A percentile compares a stretch with the other conserved stretches of the same genome.
These are phyloP conservation scores for Fusarium piperis DNA, from an alignment of 2,329 filamentous ascomycete genomes.

Conservation along the genomic window DNA sequence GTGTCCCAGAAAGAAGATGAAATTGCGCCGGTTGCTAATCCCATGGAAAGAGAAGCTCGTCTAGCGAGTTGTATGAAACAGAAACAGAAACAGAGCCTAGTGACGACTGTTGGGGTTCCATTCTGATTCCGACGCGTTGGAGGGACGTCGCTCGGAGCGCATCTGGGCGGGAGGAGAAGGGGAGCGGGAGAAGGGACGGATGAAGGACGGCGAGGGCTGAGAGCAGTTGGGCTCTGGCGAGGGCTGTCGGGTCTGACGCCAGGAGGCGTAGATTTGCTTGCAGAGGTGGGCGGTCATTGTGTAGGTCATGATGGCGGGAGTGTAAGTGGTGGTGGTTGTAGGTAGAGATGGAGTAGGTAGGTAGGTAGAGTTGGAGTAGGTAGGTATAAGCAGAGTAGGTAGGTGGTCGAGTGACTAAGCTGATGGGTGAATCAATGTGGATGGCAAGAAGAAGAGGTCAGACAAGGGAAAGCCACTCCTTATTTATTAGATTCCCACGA, in stretches of 20 bases:
- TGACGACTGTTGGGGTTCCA: conserved; percentile 36
- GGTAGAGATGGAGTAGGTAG: no score
- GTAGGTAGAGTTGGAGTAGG: no score
- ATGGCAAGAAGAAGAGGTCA: not conserved
- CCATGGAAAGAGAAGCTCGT: not conserved
- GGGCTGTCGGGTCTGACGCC: conserved; percentile 60
- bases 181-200: conserved; percentile 40
- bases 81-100: conserved; percentile 1
- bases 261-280: conserved; percentile 69
- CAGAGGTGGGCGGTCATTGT: conserved; percentile 70
- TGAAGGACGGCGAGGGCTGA: conserved; percentile 38
- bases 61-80: not conserved
- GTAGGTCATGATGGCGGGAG: conserved; percentile 60
- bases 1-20: not conserved
- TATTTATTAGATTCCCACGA: conserved; percentile 8
- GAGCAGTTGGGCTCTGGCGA: conserved; percentile 47
- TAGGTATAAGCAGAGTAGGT: no score
- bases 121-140: conserved; percentile 40
- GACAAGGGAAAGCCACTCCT: not conserved
- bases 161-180: conserved; percentile 39
- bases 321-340: no score
- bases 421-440: not conserved
- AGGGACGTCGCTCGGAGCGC: conserved; percentile 39
- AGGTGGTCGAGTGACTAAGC: not conserved
- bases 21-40: not conserved